These are phyloP conservation scores for Scheffersomyces spartinae DNA, from an alignment of 805 yeast species.

Conservation along the genomic window DNA sequence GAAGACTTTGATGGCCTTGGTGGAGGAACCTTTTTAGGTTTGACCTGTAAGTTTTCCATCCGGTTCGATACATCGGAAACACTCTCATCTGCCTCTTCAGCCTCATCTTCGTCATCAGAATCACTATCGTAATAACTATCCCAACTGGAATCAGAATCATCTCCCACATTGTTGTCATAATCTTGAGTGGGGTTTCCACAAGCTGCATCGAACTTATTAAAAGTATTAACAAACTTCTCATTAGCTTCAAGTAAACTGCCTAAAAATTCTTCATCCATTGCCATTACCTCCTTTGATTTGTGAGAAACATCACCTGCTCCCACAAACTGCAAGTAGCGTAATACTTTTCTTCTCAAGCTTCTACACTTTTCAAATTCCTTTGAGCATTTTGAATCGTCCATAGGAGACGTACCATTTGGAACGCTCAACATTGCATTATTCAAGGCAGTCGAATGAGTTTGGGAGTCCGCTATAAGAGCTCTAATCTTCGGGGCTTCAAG, in stretches of 20 bases:
- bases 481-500: conserved; percentile 68
- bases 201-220: conserved; percentile 54
- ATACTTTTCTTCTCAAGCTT: conserved; percentile 60
- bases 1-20: conserved; percentile 1
- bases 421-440: conserved; percentile 36
- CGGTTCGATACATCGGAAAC: conserved; percentile 1
- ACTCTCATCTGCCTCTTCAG: conserved; percentile 24
- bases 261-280: conserved; percentile 62
- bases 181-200: conserved; percentile 31
- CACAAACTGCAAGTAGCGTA: conserved; percentile 74
- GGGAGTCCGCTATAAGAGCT: conserved; percentile 59
- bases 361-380: conserved; percentile 65
- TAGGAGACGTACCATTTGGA: conserved; percentile 39
- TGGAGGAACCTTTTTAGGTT: neutral
- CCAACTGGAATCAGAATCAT: conserved; percentile 10
- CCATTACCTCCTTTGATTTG: conserved; percentile 15
- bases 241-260: conserved; percentile 87
- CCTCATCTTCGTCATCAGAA: conserved; percentile 30
- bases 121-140: conserved; percentile 25
- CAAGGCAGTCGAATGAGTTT: conserved; percentile 62
- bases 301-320: conserved; percentile 33
- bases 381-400: conserved; percentile 52
- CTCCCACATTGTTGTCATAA: too few relatives aligned
- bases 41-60: neutral
- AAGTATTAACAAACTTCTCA: conserved; percentile 72